Percentiles rank a stretch among this genome's conserved stretches.
Conservation (phyloP, 345 rosid genomes). For the Hypericum perforatum region DNA sequence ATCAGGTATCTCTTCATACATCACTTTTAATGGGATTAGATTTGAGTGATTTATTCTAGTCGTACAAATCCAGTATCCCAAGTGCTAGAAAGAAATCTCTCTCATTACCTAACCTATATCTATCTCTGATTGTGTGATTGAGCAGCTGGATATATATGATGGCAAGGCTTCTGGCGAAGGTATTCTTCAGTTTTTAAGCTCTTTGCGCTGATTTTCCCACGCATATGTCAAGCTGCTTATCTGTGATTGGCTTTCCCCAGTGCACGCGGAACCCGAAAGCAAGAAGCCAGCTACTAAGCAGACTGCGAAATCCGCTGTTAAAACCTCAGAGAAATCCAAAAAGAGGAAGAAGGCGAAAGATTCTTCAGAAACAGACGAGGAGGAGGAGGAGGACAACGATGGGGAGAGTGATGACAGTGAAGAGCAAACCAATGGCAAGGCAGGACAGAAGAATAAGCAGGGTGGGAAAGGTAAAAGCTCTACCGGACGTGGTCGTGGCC, state of each 20-base stretch:
- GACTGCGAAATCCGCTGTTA: slow-evolving; percentile 28
- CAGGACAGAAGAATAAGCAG: slow-evolving; percentile 28
- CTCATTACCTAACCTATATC: no score
- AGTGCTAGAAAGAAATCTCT: no score
- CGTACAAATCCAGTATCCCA: neutral
- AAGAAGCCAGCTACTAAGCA: slow-evolving; percentile 30
- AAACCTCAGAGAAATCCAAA: slow-evolving; percentile 27
- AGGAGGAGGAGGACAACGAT: slow-evolving; percentile 11
- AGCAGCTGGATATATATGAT: slow-evolving; percentile 74
- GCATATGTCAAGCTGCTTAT: no score
- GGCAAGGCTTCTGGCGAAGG: slow-evolving; percentile 79
- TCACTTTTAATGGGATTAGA: neutral
- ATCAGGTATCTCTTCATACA: slow-evolving; percentile 44
- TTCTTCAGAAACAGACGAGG: slow-evolving; percentile 41
- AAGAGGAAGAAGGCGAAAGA: slow-evolving; percentile 54
- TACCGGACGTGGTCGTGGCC: slow-evolving; percentile 37
- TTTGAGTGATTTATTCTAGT: neutral
- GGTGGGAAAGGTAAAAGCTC: slow-evolving; percentile 13
- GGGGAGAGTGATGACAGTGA: slow-evolving; percentile 41
- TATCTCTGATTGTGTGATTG: neutral
- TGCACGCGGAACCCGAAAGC: slow-evolving; percentile 32
- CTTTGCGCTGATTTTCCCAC: no score
- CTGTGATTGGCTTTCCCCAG: slow-evolving; percentile 21
- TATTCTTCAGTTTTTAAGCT: slow-evolving; percentile 10
- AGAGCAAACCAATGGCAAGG: slow-evolving; percentile 42